A percentile compares a stretch with the other conserved stretches of the same genome.
phyloP scores from a whole-genome alignment of 2,329 filamentous ascomycete species.

The Ceratocystis eucalypticola region DNA sequence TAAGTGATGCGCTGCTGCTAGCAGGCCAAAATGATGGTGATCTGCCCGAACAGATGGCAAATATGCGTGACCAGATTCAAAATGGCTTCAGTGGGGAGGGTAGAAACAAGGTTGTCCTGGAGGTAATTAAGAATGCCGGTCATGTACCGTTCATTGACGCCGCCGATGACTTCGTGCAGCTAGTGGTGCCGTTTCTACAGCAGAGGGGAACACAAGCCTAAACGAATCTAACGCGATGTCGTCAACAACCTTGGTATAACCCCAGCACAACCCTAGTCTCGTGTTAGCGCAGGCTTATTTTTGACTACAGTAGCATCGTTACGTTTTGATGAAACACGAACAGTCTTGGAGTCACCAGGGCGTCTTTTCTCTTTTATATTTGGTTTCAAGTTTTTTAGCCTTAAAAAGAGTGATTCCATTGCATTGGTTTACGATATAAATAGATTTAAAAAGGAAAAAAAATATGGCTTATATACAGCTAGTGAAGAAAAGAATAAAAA shows the following conservation, averaged over 20 bases:
- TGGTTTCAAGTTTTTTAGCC: too few species aligned
- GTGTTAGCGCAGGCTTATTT: too few species aligned
- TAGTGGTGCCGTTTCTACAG: conserved; percentile 24
- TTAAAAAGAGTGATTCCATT: background rate
- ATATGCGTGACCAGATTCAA: conserved; percentile 28
- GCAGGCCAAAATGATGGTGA: conserved; percentile 33
- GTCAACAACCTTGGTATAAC: too few species aligned
- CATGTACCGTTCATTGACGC: conserved; percentile 31
- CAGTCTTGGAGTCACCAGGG: too few species aligned
- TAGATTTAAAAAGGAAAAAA: background rate
- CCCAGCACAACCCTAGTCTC: too few species aligned
- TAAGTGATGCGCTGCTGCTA: conserved; percentile 28
- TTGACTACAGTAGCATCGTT: too few species aligned
- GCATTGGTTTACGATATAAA: background rate
- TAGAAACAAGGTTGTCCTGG: conserved; percentile 25
- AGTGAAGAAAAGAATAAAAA: background rate
- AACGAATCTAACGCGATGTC: too few species aligned
- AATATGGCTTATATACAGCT: background rate
- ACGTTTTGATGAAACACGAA: too few species aligned
- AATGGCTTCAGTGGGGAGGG: conserved; percentile 24
- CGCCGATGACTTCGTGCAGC: conserved; percentile 25
- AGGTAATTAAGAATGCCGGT: conserved; percentile 28
- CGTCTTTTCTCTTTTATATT: too few species aligned
- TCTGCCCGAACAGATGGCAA: conserved; percentile 29
- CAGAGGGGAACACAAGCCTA: background rate